Percentiles rank a stretch among this genome's conserved stretches.
Conservation (phyloP, 495 filamentous ascomycete genomes). For the Hypomontagnella submonticulosa region DNA sequence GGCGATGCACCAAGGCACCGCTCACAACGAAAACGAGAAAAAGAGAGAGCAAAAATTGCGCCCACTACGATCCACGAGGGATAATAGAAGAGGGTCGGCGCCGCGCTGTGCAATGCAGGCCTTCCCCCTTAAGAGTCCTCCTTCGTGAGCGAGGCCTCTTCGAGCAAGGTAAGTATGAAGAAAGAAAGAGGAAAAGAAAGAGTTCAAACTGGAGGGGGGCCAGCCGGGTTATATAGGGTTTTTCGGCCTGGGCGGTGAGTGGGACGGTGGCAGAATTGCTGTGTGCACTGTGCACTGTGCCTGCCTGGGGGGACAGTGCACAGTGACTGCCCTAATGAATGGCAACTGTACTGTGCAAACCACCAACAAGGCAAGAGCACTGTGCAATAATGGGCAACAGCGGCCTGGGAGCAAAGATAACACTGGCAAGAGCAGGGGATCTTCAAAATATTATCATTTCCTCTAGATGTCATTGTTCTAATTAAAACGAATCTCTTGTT, state of each 20-base stretch:
- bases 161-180: conserved; percentile 82
- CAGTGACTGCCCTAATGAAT: no score
- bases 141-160: conserved; percentile 70
- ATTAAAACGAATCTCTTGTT: no score
- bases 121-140: conserved; percentile 68
- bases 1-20: conserved; percentile 36
- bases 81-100: conserved; percentile 72
- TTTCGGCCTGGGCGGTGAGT: conserved; percentile 5
- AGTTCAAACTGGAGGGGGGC: neutral
- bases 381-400: no score
- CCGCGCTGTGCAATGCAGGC: conserved; percentile 85
- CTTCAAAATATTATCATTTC: no score
- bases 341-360: no score
- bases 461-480: no score
- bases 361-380: no score
- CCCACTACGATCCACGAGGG: conserved; percentile 71
- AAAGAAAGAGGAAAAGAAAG: conserved; percentile 53
- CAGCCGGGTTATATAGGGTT: conserved; percentile 2
- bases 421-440: no score
- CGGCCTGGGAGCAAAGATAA: no score
- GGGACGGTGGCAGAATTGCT: conserved; percentile 19
- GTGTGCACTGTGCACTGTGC: conserved; percentile 4
- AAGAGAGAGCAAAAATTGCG: conserved; percentile 45
- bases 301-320: no score
- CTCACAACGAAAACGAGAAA: conserved; percentile 34